Evolutionary conservation across 1,284 basidiomycete genomes (phyloP).

Genomic region (Naganishia sp.): DNA sequence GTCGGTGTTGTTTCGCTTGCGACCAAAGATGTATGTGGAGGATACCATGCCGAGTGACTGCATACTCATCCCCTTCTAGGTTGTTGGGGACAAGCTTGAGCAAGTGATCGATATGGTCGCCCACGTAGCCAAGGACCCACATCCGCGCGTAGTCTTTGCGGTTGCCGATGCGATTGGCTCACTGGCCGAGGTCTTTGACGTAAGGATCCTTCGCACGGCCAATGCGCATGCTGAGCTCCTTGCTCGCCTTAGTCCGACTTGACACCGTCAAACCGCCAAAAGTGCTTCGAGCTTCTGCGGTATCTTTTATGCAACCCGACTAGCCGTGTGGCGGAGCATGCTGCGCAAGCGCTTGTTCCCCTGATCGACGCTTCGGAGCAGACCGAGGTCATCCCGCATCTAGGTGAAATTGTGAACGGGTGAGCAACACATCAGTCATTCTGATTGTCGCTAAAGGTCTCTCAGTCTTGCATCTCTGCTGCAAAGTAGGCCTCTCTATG

Average conservation of each 20-base stretch:
- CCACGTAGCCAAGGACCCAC: slow-evolving; percentile 6
- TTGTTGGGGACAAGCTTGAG: not conserved
- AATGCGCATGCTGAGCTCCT: not conserved
- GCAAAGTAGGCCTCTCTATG: slow-evolving; percentile 24
- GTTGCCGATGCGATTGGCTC: slow-evolving; percentile 22
- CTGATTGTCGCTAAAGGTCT: not conserved
- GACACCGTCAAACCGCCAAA: slow-evolving; percentile 15
- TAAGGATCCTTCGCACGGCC: not conserved
- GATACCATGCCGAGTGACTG: not conserved
- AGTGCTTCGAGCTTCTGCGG: slow-evolving; percentile 17
- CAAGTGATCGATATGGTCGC: slow-evolving; percentile 18
- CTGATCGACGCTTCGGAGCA: slow-evolving; percentile 21
- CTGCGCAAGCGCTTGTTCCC: slow-evolving; percentile 15
- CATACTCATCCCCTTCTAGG: not conserved
- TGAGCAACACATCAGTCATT: not conserved
- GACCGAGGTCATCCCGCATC: slow-evolving; percentile 6
- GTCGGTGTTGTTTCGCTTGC: slow-evolving; percentile 18
- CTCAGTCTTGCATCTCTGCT: slow-evolving; percentile 7
- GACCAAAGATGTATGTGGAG: slow-evolving; percentile 11
- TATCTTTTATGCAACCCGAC: slow-evolving; percentile 7
- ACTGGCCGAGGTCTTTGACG: slow-evolving; percentile 28
- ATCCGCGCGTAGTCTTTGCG: slow-evolving; percentile 23
- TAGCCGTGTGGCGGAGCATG: slow-evolving; percentile 23
- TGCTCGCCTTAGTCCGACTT: slow-evolving; percentile 3
- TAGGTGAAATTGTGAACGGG: slow-evolving; percentile 10